Evolutionary conservation across 2,329 filamentous ascomycete species (phyloP).

Genomic region (Mycosphaerella sp.): DNA sequence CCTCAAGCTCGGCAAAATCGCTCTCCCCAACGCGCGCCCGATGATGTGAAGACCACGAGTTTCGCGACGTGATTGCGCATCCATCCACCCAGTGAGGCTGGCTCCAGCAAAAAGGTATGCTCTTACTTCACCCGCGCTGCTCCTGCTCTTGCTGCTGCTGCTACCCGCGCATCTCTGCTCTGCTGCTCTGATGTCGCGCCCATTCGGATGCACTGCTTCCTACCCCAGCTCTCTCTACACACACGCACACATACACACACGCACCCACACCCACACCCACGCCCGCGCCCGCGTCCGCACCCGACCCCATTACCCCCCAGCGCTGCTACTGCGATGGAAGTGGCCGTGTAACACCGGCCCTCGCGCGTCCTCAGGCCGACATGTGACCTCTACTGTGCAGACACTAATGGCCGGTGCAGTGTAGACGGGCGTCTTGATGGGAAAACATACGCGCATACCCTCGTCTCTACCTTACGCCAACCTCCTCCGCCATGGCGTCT

Average conservation of each 20-base stretch:
- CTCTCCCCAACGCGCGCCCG: no score
- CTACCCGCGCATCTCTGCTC: not conserved
- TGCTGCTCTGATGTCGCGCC: not conserved
- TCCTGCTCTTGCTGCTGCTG: not conserved
- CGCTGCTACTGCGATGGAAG: not conserved
- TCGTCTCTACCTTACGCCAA: not conserved
- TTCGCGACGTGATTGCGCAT: not conserved
- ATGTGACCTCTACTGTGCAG: not conserved
- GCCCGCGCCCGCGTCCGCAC: not conserved
- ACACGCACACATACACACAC: no score
- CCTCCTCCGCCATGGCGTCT: slow-evolving; percentile 1
- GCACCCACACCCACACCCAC: no score
- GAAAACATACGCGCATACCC: slow-evolving; percentile 7
- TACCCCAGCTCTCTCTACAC: not conserved
- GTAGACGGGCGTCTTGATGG: slow-evolving; percentile 10
- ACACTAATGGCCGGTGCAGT: slow-evolving; percentile 7
- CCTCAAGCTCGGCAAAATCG: not conserved
- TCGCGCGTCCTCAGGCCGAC: not conserved
- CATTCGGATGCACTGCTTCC: not conserved
- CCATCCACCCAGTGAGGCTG: not conserved
- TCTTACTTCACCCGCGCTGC: not conserved
- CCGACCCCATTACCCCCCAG: not conserved
- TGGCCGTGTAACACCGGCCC: not conserved
- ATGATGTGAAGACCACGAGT: not conserved
- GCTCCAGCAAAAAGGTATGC: not conserved